These are phyloP conservation scores for Beta corolliflora DNA, from an alignment of 179 eudicot genomes.

Conservation along the genomic window DNA sequence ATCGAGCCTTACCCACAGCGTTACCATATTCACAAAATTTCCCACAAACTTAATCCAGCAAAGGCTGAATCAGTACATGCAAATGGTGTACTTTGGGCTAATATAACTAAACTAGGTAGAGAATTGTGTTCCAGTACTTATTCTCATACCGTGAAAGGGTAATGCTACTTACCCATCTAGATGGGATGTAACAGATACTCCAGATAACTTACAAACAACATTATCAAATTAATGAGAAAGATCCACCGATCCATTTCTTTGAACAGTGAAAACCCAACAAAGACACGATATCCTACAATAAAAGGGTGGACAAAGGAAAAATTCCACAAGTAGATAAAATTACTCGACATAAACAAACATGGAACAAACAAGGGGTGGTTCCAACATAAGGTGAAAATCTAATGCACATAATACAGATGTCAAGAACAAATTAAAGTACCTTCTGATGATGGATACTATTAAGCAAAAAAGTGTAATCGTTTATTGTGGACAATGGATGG, in stretches of 20 bases:
- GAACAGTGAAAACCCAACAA: neutral
- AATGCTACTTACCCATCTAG: neutral
- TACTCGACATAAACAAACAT: neutral
- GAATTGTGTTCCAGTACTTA: too few relatives aligned
- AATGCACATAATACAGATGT: neutral
- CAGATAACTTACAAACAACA: neutral
- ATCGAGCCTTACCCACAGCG: neutral
- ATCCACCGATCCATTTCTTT: neutral
- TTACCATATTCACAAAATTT: too few relatives aligned
- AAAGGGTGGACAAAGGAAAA: neutral
- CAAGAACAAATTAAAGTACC: constrained; percentile 36
- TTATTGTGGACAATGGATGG: constrained; percentile 46
- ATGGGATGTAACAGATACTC: neutral
- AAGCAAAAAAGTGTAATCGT: constrained; percentile 65
- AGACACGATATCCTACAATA: neutral
- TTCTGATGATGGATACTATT: constrained; percentile 72
- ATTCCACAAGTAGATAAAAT: neutral
- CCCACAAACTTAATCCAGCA: too few relatives aligned
- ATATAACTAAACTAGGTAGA: too few relatives aligned
- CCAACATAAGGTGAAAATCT: neutral
- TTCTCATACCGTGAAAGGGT: too few relatives aligned
- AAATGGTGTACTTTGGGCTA: too few relatives aligned
- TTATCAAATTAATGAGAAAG: neutral
- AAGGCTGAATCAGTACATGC: too few relatives aligned
- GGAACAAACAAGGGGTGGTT: neutral